Conservation (phyloP, 208 protist genomes). For the Trichomonas tenax region DNA sequence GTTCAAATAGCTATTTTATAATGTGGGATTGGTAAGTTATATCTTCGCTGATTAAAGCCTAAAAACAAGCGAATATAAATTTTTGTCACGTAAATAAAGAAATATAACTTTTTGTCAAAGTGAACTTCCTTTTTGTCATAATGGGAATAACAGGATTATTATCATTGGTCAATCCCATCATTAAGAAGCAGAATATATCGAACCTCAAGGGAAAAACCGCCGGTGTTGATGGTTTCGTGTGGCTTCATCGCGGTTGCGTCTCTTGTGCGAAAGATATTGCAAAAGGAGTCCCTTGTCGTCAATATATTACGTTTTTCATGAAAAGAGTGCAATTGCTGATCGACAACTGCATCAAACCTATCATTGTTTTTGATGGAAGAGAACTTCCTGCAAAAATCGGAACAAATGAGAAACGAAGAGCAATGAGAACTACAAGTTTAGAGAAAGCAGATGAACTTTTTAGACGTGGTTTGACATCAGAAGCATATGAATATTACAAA, state of each 20-base stretch:
- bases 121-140: no score
- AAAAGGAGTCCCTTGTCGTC: constrained; percentile 26
- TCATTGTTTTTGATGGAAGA: constrained; percentile 74
- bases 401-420: constrained; percentile 54
- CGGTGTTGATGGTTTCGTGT: constrained; percentile 60
- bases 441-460: constrained; percentile 20
- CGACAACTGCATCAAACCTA: constrained; percentile 47
- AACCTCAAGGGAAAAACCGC: constrained; percentile 48
- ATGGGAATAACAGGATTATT: constrained; percentile 60
- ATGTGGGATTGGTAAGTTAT: no score
- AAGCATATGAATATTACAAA: constrained; percentile 49
- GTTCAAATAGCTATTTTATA: no score
- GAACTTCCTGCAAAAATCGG: constrained; percentile 55
- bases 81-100: no score
- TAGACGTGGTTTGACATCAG: constrained; percentile 35
- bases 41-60: no score
- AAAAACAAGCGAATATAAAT: no score
- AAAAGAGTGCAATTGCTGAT: constrained; percentile 52
- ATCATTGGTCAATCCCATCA: constrained; percentile 2
- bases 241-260: constrained; percentile 56
- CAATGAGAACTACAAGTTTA: not conserved
- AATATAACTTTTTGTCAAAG: no score
- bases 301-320: constrained; percentile 48
- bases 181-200: constrained; percentile 26
- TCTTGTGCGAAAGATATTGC: constrained; percentile 52